Base-by-base conservation (phyloP, 176 grass and related monocot species). In the Paspalum notatum region DNA sequence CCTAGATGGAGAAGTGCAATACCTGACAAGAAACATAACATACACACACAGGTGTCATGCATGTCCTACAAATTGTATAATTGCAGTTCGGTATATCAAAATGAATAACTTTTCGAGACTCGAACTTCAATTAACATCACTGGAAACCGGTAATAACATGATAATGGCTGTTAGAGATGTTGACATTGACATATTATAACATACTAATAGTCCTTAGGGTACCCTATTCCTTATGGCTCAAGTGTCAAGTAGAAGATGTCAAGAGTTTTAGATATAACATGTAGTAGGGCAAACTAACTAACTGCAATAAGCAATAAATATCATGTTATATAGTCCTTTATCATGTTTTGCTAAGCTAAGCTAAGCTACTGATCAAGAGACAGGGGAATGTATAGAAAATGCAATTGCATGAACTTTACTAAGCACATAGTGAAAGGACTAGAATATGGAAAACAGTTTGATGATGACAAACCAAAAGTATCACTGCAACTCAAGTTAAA, bases 1-100 rank as follows among this genome's bases (percentile, higher is more conserved):
- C 49, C 91, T 87, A 87, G 84, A 57, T 38, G 91, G 91, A 68
- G 84, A 86, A 52, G 72, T 83, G 73, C 89, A 93, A 87, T 93
- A 93, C 72, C 91, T 93, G 77, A 79, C 50, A 87, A 73, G 12
- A 80, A 70, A 37, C 8, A 74, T 59, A 66, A 66, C 9, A 44
- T 53, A 44, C 15, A 60, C 40, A 39, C 41, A 49, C 9, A 65
- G 53, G 57, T 68, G 52, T 42, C 60, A 16, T 71, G 15, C n/a
- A 12, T 68, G 51, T 80, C 13, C 80, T 82, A 65, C 44, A 64
- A n/a, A n/a, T 44, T 52, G n/a, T 15, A 25, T 54, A 42, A 32
- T 32, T 12, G 16, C 9, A 22, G 54, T 44, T 67, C 56, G 24
- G 18, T 71, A 83, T 71, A 65, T 51, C 16, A 49, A 62, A 86